phyloP scores from a whole-genome alignment of 257 asterid genomes.

The Gardenia jasminoides region DNA sequence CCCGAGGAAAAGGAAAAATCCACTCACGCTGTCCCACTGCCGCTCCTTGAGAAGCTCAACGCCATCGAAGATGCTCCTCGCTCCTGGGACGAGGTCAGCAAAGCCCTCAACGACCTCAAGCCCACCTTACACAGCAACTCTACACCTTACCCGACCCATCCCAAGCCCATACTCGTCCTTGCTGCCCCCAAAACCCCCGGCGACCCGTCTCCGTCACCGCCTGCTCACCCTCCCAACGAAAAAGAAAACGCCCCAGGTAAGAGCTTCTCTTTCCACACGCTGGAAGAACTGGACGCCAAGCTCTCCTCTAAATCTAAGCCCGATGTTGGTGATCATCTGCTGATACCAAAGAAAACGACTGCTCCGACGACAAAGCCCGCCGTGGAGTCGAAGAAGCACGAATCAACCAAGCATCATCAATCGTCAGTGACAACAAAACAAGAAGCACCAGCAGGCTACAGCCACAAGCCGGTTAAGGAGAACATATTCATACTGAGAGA shows the following conservation, averaged over 20 bases:
- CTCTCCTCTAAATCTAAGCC: slow-evolving; percentile 26
- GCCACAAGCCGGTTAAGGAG: slow-evolving; percentile 56
- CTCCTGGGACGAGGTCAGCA: slow-evolving; percentile 92
- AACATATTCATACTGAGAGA: slow-evolving; percentile 74
- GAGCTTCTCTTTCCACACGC: slow-evolving; percentile 68
- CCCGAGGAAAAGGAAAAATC: slow-evolving; percentile 24
- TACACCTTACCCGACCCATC: slow-evolving; percentile 13
- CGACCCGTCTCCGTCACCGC: slow-evolving; percentile 18
- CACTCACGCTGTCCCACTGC: slow-evolving; percentile 38
- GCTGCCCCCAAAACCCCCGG: slow-evolving; percentile 7
- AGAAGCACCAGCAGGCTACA: not conserved
- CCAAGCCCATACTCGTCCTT: not conserved
- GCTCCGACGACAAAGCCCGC: no score
- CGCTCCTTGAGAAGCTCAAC: slow-evolving; percentile 66
- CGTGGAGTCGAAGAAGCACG: slow-evolving; percentile 21
- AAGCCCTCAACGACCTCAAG: slow-evolving; percentile 65
- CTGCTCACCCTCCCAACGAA: not conserved
- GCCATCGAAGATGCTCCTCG: slow-evolving; percentile 76
- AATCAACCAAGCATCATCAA: not conserved
- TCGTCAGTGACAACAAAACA: not conserved
- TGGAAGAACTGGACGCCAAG: slow-evolving; percentile 75
- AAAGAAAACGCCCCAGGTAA: slow-evolving; percentile 28
- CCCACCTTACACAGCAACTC: slow-evolving; percentile 36
- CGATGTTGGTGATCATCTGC: not conserved
- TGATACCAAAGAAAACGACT: not conserved